Percentiles rank a stretch among this genome's conserved stretches.
Evolutionary conservation across 352 stramenopile species (phyloP).

Genomic region (Pythium myriotylum): DNA sequence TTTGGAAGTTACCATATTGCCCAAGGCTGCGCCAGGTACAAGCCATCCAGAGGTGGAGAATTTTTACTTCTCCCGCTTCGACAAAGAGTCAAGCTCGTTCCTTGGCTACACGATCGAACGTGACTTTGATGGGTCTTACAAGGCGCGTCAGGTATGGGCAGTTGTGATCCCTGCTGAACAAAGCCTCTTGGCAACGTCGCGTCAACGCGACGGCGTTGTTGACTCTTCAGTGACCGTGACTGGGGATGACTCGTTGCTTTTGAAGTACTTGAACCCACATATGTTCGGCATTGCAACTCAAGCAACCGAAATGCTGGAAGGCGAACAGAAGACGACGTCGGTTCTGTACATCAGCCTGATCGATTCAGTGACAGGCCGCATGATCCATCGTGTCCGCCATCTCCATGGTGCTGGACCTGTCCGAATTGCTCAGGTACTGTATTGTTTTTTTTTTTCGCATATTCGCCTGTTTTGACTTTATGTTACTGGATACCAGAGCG

Average conservation of each 20-base stretch:
- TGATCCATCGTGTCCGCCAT: slow-evolving; percentile 93
- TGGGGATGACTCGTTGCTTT: slow-evolving; percentile 95
- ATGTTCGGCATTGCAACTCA: slow-evolving; percentile 92
- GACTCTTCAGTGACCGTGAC: slow-evolving; percentile 83
- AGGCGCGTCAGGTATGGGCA: slow-evolving; percentile 63
- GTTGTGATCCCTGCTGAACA: slow-evolving; percentile 68
- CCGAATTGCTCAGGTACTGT: slow-evolving; percentile 66
- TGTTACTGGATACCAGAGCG: slow-evolving; percentile 62
- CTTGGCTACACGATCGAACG: slow-evolving; percentile 62
- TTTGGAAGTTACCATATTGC: slow-evolving; percentile 61
- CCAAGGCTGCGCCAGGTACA: slow-evolving; percentile 38
- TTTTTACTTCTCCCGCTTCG: slow-evolving; percentile 86
- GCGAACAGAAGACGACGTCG: slow-evolving; percentile 36
- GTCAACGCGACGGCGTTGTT: slow-evolving; percentile 65
- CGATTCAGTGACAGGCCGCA: slow-evolving; percentile 93
- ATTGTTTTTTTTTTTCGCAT: not conserved
- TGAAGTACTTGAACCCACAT: slow-evolving; percentile 99
- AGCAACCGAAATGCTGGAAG: slow-evolving; percentile 41
- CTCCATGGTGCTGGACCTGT: slow-evolving; percentile 67
- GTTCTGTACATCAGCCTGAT: slow-evolving; percentile 91
- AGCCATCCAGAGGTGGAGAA: slow-evolving; percentile 60
- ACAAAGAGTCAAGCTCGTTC: slow-evolving; percentile 45
- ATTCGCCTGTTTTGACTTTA: too few relatives aligned
- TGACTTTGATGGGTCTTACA: slow-evolving; percentile 31
- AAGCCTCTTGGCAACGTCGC: slow-evolving; percentile 53